These are phyloP conservation scores for Hygrophorus russula DNA, from an alignment of 768 basidiomycete species.

Conservation along the genomic window DNA sequence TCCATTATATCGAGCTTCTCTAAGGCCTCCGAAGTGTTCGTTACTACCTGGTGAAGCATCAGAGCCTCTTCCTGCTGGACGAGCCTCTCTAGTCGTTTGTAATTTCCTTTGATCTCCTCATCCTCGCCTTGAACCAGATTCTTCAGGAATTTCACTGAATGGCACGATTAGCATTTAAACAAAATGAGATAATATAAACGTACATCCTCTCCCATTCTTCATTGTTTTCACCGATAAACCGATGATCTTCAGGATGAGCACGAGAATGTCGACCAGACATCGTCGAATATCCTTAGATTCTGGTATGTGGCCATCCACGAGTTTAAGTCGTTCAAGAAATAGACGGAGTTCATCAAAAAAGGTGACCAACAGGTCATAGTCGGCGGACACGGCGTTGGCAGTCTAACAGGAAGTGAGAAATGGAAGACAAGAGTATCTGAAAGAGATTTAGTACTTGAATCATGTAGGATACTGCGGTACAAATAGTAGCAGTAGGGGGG, in stretches of 20 bases:
- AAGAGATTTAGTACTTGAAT: no score
- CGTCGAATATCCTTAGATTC: neutral
- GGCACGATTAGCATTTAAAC: neutral
- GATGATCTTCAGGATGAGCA: neutral
- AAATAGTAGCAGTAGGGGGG: neutral
- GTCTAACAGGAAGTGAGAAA: neutral
- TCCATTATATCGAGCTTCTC: neutral
- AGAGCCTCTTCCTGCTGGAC: neutral
- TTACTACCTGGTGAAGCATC: neutral
- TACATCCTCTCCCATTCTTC: neutral
- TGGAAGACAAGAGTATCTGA: neutral
- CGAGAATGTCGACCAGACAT: neutral
- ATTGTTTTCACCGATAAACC: no score
- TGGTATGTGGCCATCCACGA: neutral
- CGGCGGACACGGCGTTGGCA: neutral
- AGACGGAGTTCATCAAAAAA: neutral
- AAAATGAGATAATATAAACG: neutral
- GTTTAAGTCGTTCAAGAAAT: neutral
- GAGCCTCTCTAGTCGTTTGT: neutral
- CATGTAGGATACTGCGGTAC: neutral
- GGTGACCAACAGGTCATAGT: neutral
- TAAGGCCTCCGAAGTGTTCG: neutral
- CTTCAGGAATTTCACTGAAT: neutral
- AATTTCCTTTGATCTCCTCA: neutral
- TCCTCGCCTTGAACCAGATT: neutral